These are phyloP conservation scores for Teratosphaeria zuluensis DNA, from an alignment of 2,329 filamentous ascomycete genomes.

Conservation along the genomic window DNA sequence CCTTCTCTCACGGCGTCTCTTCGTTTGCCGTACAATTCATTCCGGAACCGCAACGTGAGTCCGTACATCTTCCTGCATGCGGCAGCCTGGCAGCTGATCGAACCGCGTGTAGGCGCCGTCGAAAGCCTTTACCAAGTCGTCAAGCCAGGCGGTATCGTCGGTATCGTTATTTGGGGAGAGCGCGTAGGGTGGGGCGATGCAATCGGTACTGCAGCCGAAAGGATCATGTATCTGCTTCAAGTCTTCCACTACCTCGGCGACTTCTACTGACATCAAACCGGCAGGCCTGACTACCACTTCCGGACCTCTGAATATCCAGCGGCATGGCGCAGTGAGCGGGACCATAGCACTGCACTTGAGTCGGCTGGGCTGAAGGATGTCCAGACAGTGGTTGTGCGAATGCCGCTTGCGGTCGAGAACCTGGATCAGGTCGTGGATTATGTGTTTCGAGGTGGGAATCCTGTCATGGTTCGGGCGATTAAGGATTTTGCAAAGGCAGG, in stretches of 20 bases:
- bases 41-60: background rate
- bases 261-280: background rate
- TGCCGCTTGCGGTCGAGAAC: background rate
- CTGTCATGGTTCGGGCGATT: background rate
- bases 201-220: background rate
- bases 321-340: background rate
- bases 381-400: background rate
- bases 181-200: background rate
- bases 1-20: background rate
- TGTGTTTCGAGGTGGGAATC: background rate
- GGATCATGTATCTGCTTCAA: background rate
- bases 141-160: background rate
- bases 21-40: background rate
- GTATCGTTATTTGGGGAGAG: background rate
- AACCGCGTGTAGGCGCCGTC: background rate
- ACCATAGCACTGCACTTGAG: background rate
- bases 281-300: background rate
- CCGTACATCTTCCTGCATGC: background rate
- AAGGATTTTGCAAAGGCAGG: background rate
- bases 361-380: background rate
- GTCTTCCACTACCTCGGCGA: background rate
- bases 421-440: background rate
- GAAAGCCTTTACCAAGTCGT: background rate
- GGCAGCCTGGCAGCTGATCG: background rate
- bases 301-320: background rate